phyloP scores from a whole-genome alignment of 306 rosid species.

The Argentina anserina region DNA sequence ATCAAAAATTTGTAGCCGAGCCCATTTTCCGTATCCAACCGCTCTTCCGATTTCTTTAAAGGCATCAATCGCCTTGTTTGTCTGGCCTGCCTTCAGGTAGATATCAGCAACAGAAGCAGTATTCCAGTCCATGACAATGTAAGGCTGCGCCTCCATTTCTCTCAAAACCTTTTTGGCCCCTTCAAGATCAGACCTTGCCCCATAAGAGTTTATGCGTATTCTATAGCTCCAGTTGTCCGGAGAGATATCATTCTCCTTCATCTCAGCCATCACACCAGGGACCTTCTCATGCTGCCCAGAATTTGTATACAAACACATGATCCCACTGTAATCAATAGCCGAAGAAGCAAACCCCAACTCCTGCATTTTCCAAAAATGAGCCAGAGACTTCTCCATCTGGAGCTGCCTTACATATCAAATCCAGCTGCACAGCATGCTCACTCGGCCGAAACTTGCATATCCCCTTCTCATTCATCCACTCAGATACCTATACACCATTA shows the following conservation, averaged over 20 bases:
- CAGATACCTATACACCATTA: constrained; percentile 54
- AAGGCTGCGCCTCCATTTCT: constrained; percentile 67
- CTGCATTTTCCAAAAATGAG: constrained; percentile 72
- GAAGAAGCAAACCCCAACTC: constrained; percentile 66
- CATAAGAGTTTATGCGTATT: constrained; percentile 72
- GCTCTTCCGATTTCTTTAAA: constrained; percentile 65
- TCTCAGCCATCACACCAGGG: constrained; percentile 54
- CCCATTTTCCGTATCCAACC: constrained; percentile 58
- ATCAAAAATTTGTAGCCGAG: constrained; percentile 64
- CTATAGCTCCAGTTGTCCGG: constrained; percentile 84
- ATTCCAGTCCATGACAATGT: constrained; percentile 79
- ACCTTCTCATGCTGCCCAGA: constrained; percentile 67
- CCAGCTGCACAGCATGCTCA: constrained; percentile 84
- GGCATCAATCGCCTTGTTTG: constrained; percentile 48
- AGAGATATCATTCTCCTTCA: constrained; percentile 55
- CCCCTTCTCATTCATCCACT: constrained; percentile 75
- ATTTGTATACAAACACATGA: constrained; percentile 73
- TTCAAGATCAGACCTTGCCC: constrained; percentile 53
- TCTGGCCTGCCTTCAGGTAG: constrained; percentile 47
- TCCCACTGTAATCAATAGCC: constrained; percentile 61
- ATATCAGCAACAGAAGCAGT: constrained; percentile 67
- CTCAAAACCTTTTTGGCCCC: constrained; percentile 52
- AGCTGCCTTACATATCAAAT: constrained; percentile 66
- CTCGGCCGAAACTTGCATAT: constrained; percentile 59
- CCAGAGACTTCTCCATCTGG: constrained; percentile 48